These are phyloP conservation scores for Glebionis coronaria DNA, from an alignment of 129 eudicot species.

Conservation along the genomic window DNA sequence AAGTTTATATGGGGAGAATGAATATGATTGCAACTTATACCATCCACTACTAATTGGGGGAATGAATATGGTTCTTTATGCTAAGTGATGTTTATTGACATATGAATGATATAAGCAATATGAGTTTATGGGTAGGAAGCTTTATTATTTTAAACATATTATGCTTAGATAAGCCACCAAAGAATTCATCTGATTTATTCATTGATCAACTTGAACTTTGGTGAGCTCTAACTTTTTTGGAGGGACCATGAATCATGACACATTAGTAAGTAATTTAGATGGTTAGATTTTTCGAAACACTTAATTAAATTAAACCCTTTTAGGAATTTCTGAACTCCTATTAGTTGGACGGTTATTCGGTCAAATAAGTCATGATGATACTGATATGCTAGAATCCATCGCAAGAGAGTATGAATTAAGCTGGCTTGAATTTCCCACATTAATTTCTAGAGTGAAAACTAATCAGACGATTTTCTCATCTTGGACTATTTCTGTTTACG, in stretches of 20 bases:
- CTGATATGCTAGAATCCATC: slow-evolving; percentile 18
- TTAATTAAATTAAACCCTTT: neutral
- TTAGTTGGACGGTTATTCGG: slow-evolving; percentile 32
- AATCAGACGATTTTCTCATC: neutral
- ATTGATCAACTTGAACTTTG: slow-evolving; percentile 21
- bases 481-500: slow-evolving; percentile 22
- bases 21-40: slow-evolving; percentile 32
- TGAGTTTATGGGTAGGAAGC: slow-evolving; percentile 27
- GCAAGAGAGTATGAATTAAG: slow-evolving; percentile 18
- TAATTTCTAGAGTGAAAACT: neutral
- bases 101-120: slow-evolving; percentile 41
- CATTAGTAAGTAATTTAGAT: neutral
- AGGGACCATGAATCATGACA: slow-evolving; percentile 19
- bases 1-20: slow-evolving; percentile 19
- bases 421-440: slow-evolving; percentile 12
- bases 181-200: slow-evolving; percentile 11
- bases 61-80: slow-evolving; percentile 40
- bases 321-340: slow-evolving; percentile 12
- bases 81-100: slow-evolving; percentile 48
- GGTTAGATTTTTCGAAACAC: slow-evolving; percentile 11
- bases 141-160: slow-evolving; percentile 17
- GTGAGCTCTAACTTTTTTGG: slow-evolving; percentile 15
- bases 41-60: slow-evolving; percentile 28
- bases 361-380: slow-evolving; percentile 30
- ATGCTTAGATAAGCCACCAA: slow-evolving; percentile 14